Conservation (phyloP, 768 basidiomycete species). For the Pisolithus albus region DNA sequence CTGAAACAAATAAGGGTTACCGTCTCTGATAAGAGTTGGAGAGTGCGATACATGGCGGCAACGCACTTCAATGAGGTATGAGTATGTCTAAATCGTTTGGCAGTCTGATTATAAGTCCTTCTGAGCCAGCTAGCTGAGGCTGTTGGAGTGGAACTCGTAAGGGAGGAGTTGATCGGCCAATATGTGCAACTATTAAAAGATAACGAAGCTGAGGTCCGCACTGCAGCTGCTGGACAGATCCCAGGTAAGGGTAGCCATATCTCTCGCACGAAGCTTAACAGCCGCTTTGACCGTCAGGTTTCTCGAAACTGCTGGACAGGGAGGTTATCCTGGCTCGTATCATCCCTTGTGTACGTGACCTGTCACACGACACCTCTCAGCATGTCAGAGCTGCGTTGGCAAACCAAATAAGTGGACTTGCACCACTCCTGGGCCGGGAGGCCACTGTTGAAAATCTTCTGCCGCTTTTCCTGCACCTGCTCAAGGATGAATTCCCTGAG, state of each 20-base stretch:
- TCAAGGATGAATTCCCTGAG: slow-evolving; percentile 99
- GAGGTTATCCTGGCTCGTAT: slow-evolving; percentile 91
- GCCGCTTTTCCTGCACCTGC: slow-evolving; percentile 89
- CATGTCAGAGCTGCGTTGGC: slow-evolving; percentile 96
- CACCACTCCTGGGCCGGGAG: slow-evolving; percentile 88
- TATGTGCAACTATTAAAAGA: slow-evolving; percentile 94
- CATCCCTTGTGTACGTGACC: slow-evolving; percentile 90
- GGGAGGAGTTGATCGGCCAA: slow-evolving; percentile 89
- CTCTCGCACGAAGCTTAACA: background rate
- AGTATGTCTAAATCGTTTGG: background rate
- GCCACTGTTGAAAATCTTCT: slow-evolving; percentile 95
- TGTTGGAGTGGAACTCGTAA: slow-evolving; percentile 82
- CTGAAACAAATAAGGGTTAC: slow-evolving; percentile 82
- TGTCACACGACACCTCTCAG: slow-evolving; percentile 90
- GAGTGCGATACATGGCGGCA: slow-evolving; percentile 98
- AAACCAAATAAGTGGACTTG: slow-evolving; percentile 92
- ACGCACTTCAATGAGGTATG: slow-evolving; percentile 91
- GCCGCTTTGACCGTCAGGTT: slow-evolving; percentile 47
- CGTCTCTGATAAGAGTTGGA: slow-evolving; percentile 95
- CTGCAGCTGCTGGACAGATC: slow-evolving; percentile 92
- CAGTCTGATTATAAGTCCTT: background rate
- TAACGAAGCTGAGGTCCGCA: slow-evolving; percentile 97
- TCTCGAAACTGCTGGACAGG: slow-evolving; percentile 87
- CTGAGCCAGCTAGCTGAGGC: slow-evolving; percentile 73
- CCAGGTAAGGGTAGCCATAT: slow-evolving; percentile 55